phyloP scores from a whole-genome alignment of 768 basidiomycete genomes.

The Baorangia bicolor region DNA sequence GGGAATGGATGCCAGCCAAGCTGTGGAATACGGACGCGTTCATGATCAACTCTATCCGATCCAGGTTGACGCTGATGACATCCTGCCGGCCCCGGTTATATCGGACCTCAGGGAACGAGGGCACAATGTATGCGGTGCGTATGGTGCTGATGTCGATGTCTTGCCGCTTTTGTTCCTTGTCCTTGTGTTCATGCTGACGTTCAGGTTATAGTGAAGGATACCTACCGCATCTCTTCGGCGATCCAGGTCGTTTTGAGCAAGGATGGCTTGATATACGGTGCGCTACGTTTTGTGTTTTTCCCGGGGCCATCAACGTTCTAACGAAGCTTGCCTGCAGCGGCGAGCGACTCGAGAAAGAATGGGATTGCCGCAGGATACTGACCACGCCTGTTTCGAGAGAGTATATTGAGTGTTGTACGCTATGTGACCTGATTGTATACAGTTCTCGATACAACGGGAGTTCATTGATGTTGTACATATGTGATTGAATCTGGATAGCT shows the following conservation, averaged over 20 bases:
- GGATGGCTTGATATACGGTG: constrained; percentile 60
- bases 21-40: constrained; percentile 75
- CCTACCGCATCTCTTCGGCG: constrained; percentile 64
- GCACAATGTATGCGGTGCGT: constrained; percentile 66
- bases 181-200: background rate
- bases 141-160: background rate
- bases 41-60: constrained; percentile 81
- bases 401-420: background rate
- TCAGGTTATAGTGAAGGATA: constrained; percentile 49
- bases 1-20: constrained; percentile 72
- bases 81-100: constrained; percentile 53
- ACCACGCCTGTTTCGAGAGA: background rate
- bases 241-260: constrained; percentile 61
- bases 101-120: constrained; percentile 55
- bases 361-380: constrained; percentile 82
- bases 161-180: background rate
- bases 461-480: background rate
- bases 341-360: too few relatives aligned
- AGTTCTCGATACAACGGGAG: background rate
- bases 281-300: constrained; percentile 23
- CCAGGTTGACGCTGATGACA: constrained; percentile 56
- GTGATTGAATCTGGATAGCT: background rate
- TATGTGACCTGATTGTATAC: background rate
- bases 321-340: constrained; percentile 42
- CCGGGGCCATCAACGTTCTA: background rate